Percentiles rank a stretch among this genome's conserved stretches.
Evolutionary conservation across 345 rosid genomes (phyloP).

Genomic region (Microcos paniculata): DNA sequence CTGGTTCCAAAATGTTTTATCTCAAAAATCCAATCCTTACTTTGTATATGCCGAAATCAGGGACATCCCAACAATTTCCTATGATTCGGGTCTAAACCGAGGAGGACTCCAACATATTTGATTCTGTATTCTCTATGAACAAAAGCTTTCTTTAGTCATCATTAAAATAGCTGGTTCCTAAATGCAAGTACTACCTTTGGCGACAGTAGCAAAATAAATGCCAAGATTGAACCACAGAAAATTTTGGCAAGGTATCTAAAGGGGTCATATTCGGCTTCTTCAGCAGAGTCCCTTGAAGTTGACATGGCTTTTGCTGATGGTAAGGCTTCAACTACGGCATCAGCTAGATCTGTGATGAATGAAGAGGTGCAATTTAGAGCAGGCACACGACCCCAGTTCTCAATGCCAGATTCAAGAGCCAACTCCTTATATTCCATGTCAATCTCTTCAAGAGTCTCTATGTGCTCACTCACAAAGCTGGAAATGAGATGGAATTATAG

Average conservation of each 20-base stretch:
- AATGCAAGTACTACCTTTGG: slow-evolving; percentile 62
- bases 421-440: slow-evolving; percentile 87
- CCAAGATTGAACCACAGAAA: slow-evolving; percentile 77
- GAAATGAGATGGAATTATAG: slow-evolving; percentile 5
- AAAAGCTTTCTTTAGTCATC: background rate
- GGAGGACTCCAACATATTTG: background rate
- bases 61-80: background rate
- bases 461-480: slow-evolving; percentile 96
- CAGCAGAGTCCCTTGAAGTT: slow-evolving; percentile 31
- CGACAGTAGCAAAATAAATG: slow-evolving; percentile 60
- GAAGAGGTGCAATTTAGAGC: slow-evolving; percentile 79
- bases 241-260: slow-evolving; percentile 49
- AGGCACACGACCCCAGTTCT: slow-evolving; percentile 93
- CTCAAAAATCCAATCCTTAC: background rate
- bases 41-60: background rate
- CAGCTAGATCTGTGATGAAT: slow-evolving; percentile 87
- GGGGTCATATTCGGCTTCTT: slow-evolving; percentile 50
- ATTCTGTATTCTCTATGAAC: background rate
- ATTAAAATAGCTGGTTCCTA: slow-evolving; percentile 49
- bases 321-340: slow-evolving; percentile 82
- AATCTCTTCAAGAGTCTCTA: slow-evolving; percentile 92
- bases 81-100: background rate
- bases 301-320: slow-evolving; percentile 69
- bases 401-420: slow-evolving; percentile 83
- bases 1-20: background rate